phyloP scores from a whole-genome alignment of 2,329 filamentous ascomycete species.

The Albophoma yamanashiensis region DNA sequence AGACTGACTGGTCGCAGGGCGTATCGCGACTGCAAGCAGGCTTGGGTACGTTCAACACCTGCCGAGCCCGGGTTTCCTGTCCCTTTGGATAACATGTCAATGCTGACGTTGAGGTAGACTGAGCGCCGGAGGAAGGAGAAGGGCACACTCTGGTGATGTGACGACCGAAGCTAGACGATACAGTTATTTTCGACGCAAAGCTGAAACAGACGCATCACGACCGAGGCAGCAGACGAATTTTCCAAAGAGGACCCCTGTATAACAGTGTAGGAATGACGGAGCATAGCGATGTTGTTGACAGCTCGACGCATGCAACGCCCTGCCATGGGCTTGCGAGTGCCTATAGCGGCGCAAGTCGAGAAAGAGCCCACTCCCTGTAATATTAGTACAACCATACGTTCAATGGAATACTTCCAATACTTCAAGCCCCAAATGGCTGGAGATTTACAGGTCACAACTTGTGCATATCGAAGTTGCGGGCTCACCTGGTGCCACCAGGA shows the following conservation, averaged over 20 bases:
- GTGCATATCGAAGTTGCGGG: background rate
- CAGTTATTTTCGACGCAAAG: background rate
- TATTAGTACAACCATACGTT: background rate
- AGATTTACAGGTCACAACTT: background rate
- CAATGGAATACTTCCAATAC: background rate
- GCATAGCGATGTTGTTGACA: background rate
- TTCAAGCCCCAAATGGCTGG: background rate
- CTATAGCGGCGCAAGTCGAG: background rate
- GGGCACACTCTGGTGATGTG: conserved; percentile 9
- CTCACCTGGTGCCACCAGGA: background rate
- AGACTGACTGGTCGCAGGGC: conserved; percentile 45
- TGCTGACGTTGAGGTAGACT: conserved; percentile 3
- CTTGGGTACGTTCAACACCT: conserved; percentile 55
- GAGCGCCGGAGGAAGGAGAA: conserved; percentile 11
- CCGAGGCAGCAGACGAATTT: background rate
- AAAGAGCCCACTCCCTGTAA: background rate
- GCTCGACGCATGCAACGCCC: background rate
- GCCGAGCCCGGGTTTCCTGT: background rate
- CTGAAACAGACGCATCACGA: background rate
- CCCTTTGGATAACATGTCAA: background rate
- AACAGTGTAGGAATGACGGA: background rate
- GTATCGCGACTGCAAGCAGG: conserved; percentile 89
- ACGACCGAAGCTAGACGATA: background rate
- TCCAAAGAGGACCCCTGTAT: background rate
- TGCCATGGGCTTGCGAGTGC: background rate